phyloP scores from a whole-genome alignment of 305 asterid genomes.

The Solanum hybrid region DNA sequence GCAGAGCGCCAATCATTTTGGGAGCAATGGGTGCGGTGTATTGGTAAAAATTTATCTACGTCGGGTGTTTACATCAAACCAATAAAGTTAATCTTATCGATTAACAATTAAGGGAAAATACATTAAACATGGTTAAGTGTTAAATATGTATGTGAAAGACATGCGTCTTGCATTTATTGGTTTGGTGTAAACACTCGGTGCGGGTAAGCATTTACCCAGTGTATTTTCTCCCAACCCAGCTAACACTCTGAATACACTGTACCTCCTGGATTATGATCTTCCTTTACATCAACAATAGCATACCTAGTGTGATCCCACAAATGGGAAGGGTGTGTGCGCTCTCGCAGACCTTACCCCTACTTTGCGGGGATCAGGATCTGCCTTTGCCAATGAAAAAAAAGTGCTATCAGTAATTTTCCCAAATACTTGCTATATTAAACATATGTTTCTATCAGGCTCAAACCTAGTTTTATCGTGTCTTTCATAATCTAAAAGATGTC shows the following conservation, averaged over 20 bases:
- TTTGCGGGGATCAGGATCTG: background rate
- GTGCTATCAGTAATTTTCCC: background rate
- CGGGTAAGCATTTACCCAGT: background rate
- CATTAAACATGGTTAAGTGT: background rate
- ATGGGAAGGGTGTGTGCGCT: background rate
- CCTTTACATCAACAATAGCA: background rate
- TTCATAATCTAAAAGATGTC: background rate
- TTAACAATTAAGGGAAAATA: background rate
- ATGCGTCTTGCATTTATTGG: background rate
- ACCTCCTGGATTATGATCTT: background rate
- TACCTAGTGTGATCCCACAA: background rate
- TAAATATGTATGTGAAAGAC: background rate
- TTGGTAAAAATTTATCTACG: background rate
- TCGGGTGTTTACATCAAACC: background rate
- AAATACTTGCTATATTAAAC: background rate
- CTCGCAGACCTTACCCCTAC: background rate
- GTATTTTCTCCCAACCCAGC: background rate
- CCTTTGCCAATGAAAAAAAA: background rate
- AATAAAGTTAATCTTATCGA: background rate
- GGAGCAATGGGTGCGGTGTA: background rate
- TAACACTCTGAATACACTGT: background rate
- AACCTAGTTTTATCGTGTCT: background rate
- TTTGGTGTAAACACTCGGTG: background rate
- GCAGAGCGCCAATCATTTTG: background rate
- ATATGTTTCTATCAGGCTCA: background rate